Evolutionary conservation across 2,329 filamentous ascomycete genomes (phyloP).

Genomic region (Incumbomyces delicatus): DNA sequence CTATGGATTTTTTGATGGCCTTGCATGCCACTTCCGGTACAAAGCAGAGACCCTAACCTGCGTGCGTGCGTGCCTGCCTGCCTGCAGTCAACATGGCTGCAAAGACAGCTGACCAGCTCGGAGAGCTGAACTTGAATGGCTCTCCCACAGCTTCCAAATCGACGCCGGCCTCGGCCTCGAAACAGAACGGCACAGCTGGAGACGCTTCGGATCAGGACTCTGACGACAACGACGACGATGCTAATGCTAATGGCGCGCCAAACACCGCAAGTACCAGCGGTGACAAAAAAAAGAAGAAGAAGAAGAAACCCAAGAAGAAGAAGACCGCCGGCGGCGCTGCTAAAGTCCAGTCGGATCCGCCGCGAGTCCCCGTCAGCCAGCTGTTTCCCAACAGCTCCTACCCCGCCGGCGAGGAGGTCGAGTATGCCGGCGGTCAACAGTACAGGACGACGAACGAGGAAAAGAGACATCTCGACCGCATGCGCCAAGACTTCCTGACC

Average conservation of each 20-base stretch:
- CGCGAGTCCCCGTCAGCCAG: slow-evolving; percentile 61
- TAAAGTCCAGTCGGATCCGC: slow-evolving; percentile 66
- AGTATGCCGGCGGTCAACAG: slow-evolving; percentile 67
- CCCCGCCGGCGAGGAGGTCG: slow-evolving; percentile 66
- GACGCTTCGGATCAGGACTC: slow-evolving; percentile 43
- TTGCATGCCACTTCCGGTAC: too few species aligned
- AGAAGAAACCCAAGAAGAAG: slow-evolving; percentile 73
- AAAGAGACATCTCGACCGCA: slow-evolving; percentile 70
- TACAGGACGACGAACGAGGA: slow-evolving; percentile 76
- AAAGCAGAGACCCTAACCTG: too few species aligned
- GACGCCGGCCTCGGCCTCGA: slow-evolving; percentile 15
- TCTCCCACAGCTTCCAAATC: slow-evolving; percentile 19
- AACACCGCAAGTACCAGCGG: slow-evolving; percentile 26
- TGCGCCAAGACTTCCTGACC: slow-evolving; percentile 67
- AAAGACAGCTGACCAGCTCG: slow-evolving; percentile 20
- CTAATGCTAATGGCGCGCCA: slow-evolving; percentile 28
- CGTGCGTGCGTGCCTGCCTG: too few species aligned
- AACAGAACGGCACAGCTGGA: slow-evolving; percentile 25
- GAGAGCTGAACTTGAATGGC: slow-evolving; percentile 24
- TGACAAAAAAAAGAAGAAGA: slow-evolving; percentile 51
- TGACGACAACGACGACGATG: slow-evolving; percentile 44
- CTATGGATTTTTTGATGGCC: too few species aligned
- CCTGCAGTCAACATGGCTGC: slow-evolving; percentile 15
- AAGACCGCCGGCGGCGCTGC: slow-evolving; percentile 46
- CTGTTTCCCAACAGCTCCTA: slow-evolving; percentile 65